Conservation (phyloP, 305 asterid genomes). For the Withania somnifera region DNA sequence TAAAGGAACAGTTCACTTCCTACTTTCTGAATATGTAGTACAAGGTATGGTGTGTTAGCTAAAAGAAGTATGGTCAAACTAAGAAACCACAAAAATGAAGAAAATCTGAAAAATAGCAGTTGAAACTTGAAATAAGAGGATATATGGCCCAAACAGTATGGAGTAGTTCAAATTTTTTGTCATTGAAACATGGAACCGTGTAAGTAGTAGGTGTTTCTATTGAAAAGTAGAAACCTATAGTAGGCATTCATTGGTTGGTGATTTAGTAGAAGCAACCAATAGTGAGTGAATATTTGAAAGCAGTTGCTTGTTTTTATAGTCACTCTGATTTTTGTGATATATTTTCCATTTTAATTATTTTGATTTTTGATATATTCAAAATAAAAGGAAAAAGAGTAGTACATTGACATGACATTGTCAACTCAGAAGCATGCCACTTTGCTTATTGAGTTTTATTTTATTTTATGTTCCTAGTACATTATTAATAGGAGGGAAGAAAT, state of each 20-base stretch:
- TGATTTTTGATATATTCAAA: no score
- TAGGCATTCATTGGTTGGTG: neutral
- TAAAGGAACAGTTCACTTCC: neutral
- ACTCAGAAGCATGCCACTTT: neutral
- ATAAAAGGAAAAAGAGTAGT: neutral
- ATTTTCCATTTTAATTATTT: no score
- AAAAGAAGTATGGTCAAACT: neutral
- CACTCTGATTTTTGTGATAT: neutral
- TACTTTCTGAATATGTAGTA: neutral
- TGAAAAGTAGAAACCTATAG: neutral
- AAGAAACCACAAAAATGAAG: neutral
- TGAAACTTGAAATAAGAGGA: neutral
- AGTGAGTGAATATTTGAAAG: neutral
- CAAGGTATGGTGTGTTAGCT: constrained; percentile 1
- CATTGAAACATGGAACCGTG: neutral
- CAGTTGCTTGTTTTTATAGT: neutral
- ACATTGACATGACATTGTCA: neutral
- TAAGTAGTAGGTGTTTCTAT: neutral
- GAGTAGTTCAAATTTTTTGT: neutral
- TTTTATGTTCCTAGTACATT: no score
- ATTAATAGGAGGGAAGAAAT: no score
- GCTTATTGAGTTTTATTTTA: no score
- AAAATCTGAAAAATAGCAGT: neutral
- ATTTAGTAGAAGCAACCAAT: neutral
- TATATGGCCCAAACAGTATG: neutral